Evolutionary conservation across 352 stramenopile genomes (phyloP).

Genomic region (Aphanomyces invadans): DNA sequence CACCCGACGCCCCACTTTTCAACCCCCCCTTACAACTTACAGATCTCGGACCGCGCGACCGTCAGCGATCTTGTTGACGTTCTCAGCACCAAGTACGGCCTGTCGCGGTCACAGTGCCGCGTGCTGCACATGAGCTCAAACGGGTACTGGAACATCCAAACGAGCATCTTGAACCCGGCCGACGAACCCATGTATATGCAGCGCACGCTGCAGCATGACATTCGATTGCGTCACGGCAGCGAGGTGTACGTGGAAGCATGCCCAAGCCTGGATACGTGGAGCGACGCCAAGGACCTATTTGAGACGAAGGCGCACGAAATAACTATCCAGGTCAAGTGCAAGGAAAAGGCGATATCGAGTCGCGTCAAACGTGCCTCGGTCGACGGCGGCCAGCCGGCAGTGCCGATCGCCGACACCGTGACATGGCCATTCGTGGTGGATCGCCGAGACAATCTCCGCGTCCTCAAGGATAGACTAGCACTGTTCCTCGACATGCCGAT

Average conservation of each 20-base stretch:
- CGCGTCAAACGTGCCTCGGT: too few species aligned
- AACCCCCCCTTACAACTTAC: constrained; percentile 27
- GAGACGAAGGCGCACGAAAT: constrained; percentile 76
- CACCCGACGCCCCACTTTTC: constrained; percentile 15
- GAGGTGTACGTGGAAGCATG: constrained; percentile 71
- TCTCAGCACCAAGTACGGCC: constrained; percentile 46
- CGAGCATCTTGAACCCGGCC: constrained; percentile 57
- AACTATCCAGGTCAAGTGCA: constrained; percentile 56
- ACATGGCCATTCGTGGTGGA: constrained; percentile 60
- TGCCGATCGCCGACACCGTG: too few species aligned
- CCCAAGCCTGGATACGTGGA: constrained; percentile 41
- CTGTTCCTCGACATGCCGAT: constrained; percentile 36
- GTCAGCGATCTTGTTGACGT: constrained; percentile 41
- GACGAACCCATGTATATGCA: constrained; percentile 37
- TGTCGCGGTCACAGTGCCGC: constrained; percentile 38
- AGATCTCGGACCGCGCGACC: constrained; percentile 55
- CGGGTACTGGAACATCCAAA: constrained; percentile 51
- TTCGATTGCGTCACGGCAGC: constrained; percentile 56
- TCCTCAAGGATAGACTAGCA: constrained; percentile 53
- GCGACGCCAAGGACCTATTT: constrained; percentile 52
- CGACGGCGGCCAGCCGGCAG: too few species aligned
- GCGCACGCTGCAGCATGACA: constrained; percentile 46
- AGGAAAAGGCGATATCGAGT: constrained; percentile 6
- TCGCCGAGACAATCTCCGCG: constrained; percentile 50
- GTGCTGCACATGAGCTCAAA: constrained; percentile 62